Conservation (phyloP, 345 rosid genomes). For the Brassica nigra region DNA sequence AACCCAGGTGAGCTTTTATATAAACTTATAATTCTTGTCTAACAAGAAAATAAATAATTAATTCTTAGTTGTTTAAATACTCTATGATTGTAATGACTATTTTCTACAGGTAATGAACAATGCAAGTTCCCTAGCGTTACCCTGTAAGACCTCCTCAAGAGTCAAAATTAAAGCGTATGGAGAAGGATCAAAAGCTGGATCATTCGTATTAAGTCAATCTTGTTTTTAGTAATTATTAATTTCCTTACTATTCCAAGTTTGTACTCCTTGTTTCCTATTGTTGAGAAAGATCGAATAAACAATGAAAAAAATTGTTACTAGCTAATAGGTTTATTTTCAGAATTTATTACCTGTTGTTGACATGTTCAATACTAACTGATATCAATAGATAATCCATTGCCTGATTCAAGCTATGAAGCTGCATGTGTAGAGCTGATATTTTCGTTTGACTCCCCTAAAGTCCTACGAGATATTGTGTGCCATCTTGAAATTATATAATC, state of each 20-base stretch:
- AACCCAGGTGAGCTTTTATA: conserved; percentile 59
- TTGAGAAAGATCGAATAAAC: conserved; percentile 13
- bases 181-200: conserved; percentile 22
- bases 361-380: background rate
- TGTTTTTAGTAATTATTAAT: conserved; percentile 4
- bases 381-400: background rate
- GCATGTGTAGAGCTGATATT: background rate
- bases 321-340: background rate
- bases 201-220: conserved; percentile 14
- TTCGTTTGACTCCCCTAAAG: background rate
- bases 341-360: background rate
- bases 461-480: background rate
- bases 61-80: background rate
- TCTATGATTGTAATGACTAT: background rate
- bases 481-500: background rate
- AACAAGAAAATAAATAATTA: background rate
- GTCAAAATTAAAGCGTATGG: background rate
- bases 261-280: conserved; percentile 5
- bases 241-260: background rate
- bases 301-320: background rate
- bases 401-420: background rate
- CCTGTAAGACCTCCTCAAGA: conserved; percentile 15
- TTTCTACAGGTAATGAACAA: conserved; percentile 26
- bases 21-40: background rate
- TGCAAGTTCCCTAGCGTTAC: conserved; percentile 42